phyloP scores from a whole-genome alignment of 78 protist species.

The Anaeramoeba ignava region DNA sequence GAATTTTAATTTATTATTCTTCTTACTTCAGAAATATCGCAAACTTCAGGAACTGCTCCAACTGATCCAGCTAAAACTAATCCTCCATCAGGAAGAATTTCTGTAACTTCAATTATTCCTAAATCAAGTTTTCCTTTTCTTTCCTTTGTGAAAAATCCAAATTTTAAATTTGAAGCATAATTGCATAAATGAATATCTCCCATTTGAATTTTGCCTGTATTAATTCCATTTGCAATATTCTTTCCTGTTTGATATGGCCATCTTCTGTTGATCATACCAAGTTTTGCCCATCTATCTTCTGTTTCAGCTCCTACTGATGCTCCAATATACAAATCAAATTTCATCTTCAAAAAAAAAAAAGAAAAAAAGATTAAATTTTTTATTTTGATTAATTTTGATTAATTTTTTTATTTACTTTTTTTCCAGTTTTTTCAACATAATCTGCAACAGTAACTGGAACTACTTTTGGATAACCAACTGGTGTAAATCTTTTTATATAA shows the following conservation, averaged over 20 bases:
- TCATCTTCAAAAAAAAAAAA: no score
- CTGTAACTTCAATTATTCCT: slow-evolving; percentile 53
- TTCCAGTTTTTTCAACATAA: no score
- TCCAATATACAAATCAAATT: no score
- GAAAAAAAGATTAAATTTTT: no score
- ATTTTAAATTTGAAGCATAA: neutral
- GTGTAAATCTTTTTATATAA: no score
- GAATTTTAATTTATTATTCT: no score
- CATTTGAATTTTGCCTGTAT: neutral
- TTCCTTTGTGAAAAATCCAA: neutral
- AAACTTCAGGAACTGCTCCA: slow-evolving; percentile 40
- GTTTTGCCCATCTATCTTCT: slow-evolving; percentile 1
- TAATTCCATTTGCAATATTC: neutral
- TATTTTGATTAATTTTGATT: no score
- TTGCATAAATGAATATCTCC: neutral
- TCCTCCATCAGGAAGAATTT: slow-evolving; percentile 39
- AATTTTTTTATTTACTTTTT: no score
- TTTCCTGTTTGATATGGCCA: neutral
- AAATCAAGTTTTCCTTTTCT: slow-evolving; percentile 32
- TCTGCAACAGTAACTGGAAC: no score
- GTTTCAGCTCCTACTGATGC: no score
- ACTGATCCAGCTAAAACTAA: slow-evolving; percentile 48
- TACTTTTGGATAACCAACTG: no score
- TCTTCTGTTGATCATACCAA: neutral
- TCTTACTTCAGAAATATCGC: slow-evolving; percentile 39